Conservation (phyloP, 805 yeast species). For the Cyberlindnera lachancei region DNA sequence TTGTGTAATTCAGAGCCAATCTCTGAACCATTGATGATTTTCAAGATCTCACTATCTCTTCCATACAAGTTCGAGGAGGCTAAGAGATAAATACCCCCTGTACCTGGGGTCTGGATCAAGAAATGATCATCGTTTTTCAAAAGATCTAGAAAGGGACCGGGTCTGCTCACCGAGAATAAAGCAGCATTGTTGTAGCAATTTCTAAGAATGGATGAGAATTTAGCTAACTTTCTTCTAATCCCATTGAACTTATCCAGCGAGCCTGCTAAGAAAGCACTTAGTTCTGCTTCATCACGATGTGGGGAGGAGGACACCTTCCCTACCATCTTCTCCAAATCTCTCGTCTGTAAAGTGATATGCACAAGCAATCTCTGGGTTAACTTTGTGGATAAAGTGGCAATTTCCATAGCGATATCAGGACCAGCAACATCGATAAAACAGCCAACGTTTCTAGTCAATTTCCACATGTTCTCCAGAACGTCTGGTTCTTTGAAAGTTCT, state of each 20-base stretch:
- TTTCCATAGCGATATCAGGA: constrained; percentile 70
- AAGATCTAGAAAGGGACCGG: constrained; percentile 45
- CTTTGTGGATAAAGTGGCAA: constrained; percentile 56
- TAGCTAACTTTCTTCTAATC: constrained; percentile 70
- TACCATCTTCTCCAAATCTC: constrained; percentile 44
- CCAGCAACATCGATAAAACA: constrained; percentile 75
- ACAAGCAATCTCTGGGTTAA: constrained; percentile 61
- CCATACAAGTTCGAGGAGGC: constrained; percentile 49
- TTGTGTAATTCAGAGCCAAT: constrained; percentile 42
- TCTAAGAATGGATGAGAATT: constrained; percentile 64
- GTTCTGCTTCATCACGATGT: constrained; percentile 26
- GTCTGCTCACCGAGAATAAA: constrained; percentile 47
- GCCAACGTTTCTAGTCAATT: constrained; percentile 68
- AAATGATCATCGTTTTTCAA: constrained; percentile 65
- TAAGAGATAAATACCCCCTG: constrained; percentile 72
- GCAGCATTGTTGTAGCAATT: constrained; percentile 69
- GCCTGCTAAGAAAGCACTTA: constrained; percentile 36
- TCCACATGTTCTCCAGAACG: constrained; percentile 78
- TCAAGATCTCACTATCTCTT: constrained; percentile 34
- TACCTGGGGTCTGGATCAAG: constrained; percentile 62
- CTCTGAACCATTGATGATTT: constrained; percentile 38
- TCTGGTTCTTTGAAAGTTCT: constrained; percentile 90
- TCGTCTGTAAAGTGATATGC: constrained; percentile 65
- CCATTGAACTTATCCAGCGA: constrained; percentile 67
- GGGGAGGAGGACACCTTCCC: constrained; percentile 2